Percentiles rank a stretch among this genome's conserved stretches.
These are phyloP conservation scores for Choricystis sp. DNA, from an alignment of 139 green algal genomes.

Conservation along the genomic window DNA sequence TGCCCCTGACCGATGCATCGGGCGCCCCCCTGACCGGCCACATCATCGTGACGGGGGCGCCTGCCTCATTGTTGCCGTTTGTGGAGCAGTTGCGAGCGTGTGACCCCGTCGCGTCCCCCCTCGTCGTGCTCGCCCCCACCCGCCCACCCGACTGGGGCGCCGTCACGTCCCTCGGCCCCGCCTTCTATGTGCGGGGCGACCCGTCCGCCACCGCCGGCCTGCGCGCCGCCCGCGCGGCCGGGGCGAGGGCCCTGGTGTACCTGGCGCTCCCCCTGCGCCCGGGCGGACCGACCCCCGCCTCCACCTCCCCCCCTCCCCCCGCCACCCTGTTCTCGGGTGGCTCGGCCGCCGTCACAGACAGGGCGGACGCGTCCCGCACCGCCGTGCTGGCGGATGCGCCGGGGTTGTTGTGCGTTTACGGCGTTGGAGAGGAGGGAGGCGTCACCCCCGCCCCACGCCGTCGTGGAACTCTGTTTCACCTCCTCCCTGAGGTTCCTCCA, in stretches of 20 bases:
- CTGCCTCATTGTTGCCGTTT: slow-evolving; percentile 30
- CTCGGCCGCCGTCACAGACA: not conserved
- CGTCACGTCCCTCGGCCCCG: slow-evolving; percentile 11
- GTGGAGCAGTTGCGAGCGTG: slow-evolving; percentile 23
- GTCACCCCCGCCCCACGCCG: slow-evolving; percentile 27
- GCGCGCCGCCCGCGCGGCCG: slow-evolving; percentile 13
- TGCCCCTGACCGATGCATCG: not conserved
- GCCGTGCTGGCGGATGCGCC: slow-evolving; percentile 56
- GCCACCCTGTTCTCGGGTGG: not conserved
- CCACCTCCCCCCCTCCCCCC: no score
- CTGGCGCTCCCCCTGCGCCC: slow-evolving; percentile 7
- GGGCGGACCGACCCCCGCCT: no score
- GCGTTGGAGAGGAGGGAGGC: slow-evolving; percentile 26
- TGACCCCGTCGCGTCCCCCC: slow-evolving; percentile 6
- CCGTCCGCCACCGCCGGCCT: slow-evolving; percentile 24
- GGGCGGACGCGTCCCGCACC: slow-evolving; percentile 1
- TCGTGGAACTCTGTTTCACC: slow-evolving; percentile 70
- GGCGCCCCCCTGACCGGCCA: slow-evolving; percentile 15
- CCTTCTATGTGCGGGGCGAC: slow-evolving; percentile 23
- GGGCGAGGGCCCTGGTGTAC: slow-evolving; percentile 21
- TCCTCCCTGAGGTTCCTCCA: slow-evolving; percentile 57
- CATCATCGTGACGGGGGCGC: slow-evolving; percentile 34
- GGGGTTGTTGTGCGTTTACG: slow-evolving; percentile 51
- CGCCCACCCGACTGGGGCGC: slow-evolving; percentile 5
- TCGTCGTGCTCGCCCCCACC: slow-evolving; percentile 36